A percentile compares a stretch with the other conserved stretches of the same genome.
phyloP scores from a whole-genome alignment of 345 rosid genomes.

The Acer negundo region DNA sequence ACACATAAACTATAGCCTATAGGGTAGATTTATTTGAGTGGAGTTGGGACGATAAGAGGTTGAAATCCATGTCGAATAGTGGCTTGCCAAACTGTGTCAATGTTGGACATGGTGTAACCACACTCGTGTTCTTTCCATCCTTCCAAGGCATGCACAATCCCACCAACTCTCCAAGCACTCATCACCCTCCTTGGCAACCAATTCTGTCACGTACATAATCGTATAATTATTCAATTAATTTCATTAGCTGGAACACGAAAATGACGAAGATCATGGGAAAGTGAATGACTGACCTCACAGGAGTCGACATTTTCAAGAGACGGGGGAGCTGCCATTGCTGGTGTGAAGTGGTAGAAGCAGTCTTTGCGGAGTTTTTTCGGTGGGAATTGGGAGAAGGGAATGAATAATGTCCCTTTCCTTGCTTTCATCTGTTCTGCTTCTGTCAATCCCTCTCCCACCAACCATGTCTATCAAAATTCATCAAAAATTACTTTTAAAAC shows the following conservation, averaged over 20 bases:
- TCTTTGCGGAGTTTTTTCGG: conserved; percentile 42
- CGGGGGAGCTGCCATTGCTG: conserved; percentile 56
- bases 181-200: conserved; percentile 81
- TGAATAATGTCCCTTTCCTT: conserved; percentile 48
- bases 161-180: conserved; percentile 72
- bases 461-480: conserved; percentile 46
- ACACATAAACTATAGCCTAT: neutral
- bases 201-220: conserved; percentile 35
- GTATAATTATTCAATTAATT: too few species aligned
- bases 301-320: conserved; percentile 67
- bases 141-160: conserved; percentile 67
- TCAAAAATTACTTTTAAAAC: neutral
- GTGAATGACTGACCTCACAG: conserved; percentile 55
- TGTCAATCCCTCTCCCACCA: conserved; percentile 55
- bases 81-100: conserved; percentile 57
- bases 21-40: neutral
- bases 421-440: conserved; percentile 59
- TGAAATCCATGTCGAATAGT: conserved; percentile 57
- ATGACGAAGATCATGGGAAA: too few species aligned
- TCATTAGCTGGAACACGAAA: too few species aligned
- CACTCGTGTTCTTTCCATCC: conserved; percentile 67
- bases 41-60: conserved; percentile 35
- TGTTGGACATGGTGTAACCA: conserved; percentile 39
- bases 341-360: conserved; percentile 60
- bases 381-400: conserved; percentile 73